Conservation (phyloP, 2,329 filamentous ascomycete genomes). For the Neofusicoccum sp. region DNA sequence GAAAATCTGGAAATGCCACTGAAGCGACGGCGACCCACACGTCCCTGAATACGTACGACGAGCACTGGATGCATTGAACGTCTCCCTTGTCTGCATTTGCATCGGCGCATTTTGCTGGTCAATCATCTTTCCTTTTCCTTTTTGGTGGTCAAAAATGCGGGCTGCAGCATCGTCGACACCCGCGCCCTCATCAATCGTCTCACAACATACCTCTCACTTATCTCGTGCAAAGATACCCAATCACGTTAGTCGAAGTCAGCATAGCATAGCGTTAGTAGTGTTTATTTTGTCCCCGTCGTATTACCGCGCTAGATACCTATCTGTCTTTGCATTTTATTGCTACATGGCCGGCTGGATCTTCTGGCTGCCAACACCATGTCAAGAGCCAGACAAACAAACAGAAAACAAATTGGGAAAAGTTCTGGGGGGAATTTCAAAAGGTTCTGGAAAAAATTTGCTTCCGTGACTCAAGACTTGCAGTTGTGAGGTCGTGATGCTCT, state of each 20-base stretch:
- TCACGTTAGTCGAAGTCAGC: conserved; percentile 3
- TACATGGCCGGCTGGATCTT: not conserved
- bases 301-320: not conserved
- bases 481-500: not conserved
- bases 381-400: no score
- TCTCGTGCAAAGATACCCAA: conserved; percentile 18
- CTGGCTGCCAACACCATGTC: not conserved
- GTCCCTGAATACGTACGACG: not conserved
- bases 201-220: not conserved
- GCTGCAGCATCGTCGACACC: not conserved
- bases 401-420: not conserved
- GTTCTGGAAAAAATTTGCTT: not conserved
- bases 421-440: not conserved
- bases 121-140: not conserved
- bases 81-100: not conserved
- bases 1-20: not conserved
- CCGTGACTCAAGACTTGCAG: not conserved
- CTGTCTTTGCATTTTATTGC: not conserved
- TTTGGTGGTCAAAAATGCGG: not conserved
- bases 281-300: not conserved
- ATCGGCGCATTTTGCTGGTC: conserved; percentile 1
- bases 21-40: not conserved
- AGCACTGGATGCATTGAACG: conserved; percentile 3
- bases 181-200: not conserved
- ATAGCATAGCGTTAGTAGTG: conserved; percentile 6